Evolutionary conservation across 805 yeast species (phyloP).

Genomic region (Saturnispora zaruensis): DNA sequence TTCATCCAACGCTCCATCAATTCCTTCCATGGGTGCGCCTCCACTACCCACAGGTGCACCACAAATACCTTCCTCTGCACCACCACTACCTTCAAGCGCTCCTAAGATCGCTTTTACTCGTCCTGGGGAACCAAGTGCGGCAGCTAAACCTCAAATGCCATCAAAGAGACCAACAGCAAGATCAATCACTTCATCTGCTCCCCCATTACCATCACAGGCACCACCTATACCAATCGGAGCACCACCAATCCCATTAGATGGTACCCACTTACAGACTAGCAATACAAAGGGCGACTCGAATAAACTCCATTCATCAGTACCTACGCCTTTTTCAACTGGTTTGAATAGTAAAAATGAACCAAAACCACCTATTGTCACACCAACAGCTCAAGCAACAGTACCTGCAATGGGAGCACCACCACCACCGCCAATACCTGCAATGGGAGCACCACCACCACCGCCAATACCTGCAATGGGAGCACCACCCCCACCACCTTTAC

Average conservation of each 20-base stretch:
- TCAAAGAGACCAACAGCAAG: conserved; percentile 1
- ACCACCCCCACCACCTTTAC: conserved; percentile 20
- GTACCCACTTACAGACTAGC: conserved; percentile 10
- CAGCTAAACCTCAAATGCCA: background rate
- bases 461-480: conserved; percentile 15
- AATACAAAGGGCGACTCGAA: conserved; percentile 9
- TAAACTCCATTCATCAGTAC: conserved; percentile 6
- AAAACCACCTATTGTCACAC: too few relatives aligned
- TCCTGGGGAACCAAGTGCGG: background rate
- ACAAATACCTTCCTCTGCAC: conserved; percentile 7
- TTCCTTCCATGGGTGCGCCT: conserved; percentile 9
- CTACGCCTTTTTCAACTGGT: conserved; percentile 43
- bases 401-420: conserved; percentile 14
- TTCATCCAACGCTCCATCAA: conserved; percentile 13
- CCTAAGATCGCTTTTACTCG: background rate
- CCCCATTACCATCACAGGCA: conserved; percentile 18
- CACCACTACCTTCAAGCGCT: conserved; percentile 12
- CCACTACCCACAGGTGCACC: conserved; percentile 9
- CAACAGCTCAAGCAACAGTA: conserved; percentile 4
- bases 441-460: conserved; percentile 7
- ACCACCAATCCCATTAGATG: conserved; percentile 16
- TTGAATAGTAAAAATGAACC: conserved; percentile 43
- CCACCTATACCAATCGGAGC: conserved; percentile 19
- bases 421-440: conserved; percentile 15
- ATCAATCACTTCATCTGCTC: background rate